Conservation (phyloP, 169 alveolate genomes). For the Perkinsus marinus region DNA sequence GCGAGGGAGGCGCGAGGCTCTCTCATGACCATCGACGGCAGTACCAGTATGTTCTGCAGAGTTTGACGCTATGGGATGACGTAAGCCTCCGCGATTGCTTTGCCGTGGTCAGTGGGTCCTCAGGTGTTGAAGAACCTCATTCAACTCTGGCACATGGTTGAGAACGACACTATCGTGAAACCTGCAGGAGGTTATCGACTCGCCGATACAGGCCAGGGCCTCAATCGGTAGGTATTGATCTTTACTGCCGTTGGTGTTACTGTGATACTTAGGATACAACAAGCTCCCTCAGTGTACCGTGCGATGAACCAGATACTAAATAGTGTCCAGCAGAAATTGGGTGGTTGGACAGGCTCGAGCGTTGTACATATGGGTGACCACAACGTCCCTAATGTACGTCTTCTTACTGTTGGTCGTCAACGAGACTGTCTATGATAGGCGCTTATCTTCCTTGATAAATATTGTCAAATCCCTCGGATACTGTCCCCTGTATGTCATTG, state of each 20-base stretch:
- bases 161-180: constrained; percentile 60
- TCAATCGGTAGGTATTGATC: constrained; percentile 1
- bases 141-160: constrained; percentile 74
- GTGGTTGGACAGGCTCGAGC: constrained; percentile 80
- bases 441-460: constrained; percentile 62
- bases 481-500: background rate
- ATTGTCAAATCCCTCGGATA: constrained; percentile 39
- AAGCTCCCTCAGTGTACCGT: constrained; percentile 16
- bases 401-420: constrained; percentile 53
- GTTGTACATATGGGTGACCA: constrained; percentile 79
- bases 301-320: constrained; percentile 59
- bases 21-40: constrained; percentile 57
- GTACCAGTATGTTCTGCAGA: background rate
- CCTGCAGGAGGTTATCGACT: constrained; percentile 55
- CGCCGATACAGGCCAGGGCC: constrained; percentile 76
- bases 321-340: constrained; percentile 53
- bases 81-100: no score
- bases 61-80: constrained; percentile 73
- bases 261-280: constrained; percentile 14
- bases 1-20: constrained; percentile 62
- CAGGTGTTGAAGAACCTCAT: constrained; percentile 63
- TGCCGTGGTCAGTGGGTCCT: no score
- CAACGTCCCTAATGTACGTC: constrained; percentile 73
- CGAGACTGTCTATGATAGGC: constrained; percentile 55
- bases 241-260: background rate